These are phyloP conservation scores for Aquanectria penicillioides DNA, from an alignment of 2,329 filamentous ascomycete genomes.

Conservation along the genomic window DNA sequence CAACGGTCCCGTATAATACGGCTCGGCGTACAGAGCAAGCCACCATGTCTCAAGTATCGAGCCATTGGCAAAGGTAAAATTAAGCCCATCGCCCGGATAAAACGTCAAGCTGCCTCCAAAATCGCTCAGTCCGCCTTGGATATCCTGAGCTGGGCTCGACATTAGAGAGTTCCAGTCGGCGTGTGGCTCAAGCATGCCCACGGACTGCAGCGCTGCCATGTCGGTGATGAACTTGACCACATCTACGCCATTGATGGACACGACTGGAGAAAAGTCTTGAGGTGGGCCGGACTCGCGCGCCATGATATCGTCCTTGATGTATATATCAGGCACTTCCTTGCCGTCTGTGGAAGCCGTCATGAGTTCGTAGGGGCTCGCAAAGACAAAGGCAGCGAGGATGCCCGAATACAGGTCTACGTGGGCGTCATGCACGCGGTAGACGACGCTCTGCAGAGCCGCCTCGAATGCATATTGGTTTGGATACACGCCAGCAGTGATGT, in stretches of 20 bases:
- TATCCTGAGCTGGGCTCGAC: not conserved
- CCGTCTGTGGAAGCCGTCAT: conserved; percentile 9
- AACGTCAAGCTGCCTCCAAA: not conserved
- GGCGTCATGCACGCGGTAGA: conserved; percentile 1
- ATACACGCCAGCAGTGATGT: not conserved
- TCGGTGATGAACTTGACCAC: not conserved
- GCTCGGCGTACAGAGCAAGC: not conserved
- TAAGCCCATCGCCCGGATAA: not conserved
- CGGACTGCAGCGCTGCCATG: not conserved
- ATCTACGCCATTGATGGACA: conserved; percentile 5
- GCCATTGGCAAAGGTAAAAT: not conserved
- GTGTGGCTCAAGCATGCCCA: conserved; percentile 7
- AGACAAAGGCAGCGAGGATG: not conserved
- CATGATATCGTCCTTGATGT: not conserved
- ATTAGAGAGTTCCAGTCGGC: conserved; percentile 6
- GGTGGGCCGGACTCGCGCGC: not conserved
- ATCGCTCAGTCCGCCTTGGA: not conserved
- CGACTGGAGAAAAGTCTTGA: not conserved
- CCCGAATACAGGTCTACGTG: not conserved
- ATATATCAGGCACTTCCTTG: not conserved
- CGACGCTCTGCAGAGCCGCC: conserved; percentile 1
- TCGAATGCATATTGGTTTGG: conserved; percentile 5
- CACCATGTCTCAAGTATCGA: not conserved
- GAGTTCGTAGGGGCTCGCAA: not conserved
- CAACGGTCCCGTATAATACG: not conserved